Evolutionary conservation across 108 stramenopile genomes (phyloP).

Genomic region (Craspedostauros australis): DNA sequence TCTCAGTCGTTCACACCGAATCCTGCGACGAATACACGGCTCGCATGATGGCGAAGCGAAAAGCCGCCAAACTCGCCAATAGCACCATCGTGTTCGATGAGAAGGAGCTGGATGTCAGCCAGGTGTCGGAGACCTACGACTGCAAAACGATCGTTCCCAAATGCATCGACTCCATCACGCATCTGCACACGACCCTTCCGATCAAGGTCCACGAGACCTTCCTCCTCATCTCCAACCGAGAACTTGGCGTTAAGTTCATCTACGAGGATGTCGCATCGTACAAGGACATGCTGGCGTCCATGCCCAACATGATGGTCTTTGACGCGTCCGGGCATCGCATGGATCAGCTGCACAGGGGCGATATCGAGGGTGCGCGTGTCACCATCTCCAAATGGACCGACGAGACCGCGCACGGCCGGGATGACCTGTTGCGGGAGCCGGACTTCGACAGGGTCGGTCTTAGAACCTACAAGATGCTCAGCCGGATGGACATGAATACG

Average conservation of each 20-base stretch:
- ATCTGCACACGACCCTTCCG: too few species aligned
- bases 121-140: too few species aligned
- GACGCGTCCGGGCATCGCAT: constrained; percentile 17
- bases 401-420: background rate
- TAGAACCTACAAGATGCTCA: background rate
- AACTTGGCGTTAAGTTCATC: constrained; percentile 10
- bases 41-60: too few species aligned
- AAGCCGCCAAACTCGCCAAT: too few species aligned
- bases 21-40: too few species aligned
- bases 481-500: background rate
- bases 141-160: too few species aligned
- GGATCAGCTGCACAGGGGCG: background rate
- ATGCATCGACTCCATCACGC: too few species aligned
- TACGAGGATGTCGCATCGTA: constrained; percentile 3
- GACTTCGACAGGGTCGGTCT: background rate
- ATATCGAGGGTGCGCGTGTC: background rate
- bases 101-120: too few species aligned
- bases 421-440: background rate
- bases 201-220: constrained; percentile 8
- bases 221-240: constrained; percentile 8
- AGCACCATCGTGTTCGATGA: too few species aligned
- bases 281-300: background rate
- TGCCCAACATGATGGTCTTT: constrained; percentile 14
- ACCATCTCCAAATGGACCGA: background rate
- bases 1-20: background rate